Percentiles rank a stretch among this genome's conserved stretches.
Evolutionary conservation across 768 basidiomycete species (phyloP).

Genomic region (Tricholoma terreum): DNA sequence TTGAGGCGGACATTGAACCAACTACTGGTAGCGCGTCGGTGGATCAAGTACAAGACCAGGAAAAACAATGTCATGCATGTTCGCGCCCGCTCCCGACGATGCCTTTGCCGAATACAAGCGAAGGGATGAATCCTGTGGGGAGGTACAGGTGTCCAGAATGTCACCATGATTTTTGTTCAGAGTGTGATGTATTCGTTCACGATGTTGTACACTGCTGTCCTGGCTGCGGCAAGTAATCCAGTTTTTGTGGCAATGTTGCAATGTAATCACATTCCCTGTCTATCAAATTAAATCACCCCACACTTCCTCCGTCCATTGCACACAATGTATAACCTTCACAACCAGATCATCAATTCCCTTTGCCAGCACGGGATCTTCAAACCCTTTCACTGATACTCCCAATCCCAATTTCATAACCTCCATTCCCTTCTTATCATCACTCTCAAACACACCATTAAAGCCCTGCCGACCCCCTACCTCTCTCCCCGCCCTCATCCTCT

Average conservation of each 20-base stretch:
- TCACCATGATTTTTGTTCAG: conserved; percentile 82
- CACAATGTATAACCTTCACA: conserved; percentile 34
- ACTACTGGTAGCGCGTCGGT: conserved; percentile 36
- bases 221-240: conserved; percentile 57
- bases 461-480: conserved; percentile 9
- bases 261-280: background rate
- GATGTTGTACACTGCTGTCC: conserved; percentile 96
- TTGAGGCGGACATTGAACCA: background rate
- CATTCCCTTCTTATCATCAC: background rate
- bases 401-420: background rate
- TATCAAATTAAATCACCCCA: conserved; percentile 42
- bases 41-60: conserved; percentile 31
- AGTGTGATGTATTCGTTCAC: conserved; percentile 96
- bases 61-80: conserved; percentile 73
- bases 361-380: conserved; percentile 60
- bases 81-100: conserved; percentile 62
- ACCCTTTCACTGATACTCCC: conserved; percentile 49
- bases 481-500: conserved; percentile 35
- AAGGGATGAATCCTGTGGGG: conserved; percentile 81
- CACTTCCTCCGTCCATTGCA: conserved; percentile 54
- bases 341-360: conserved; percentile 40
- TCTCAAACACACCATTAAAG: background rate
- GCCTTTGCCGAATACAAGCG: conserved; percentile 33
- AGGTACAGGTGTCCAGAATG: conserved; percentile 91
- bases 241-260: background rate